Percentiles rank a stretch among this genome's conserved stretches.
Conservation (phyloP, 192 early-diverging fungal species). For the Geranomyces variabilis region DNA sequence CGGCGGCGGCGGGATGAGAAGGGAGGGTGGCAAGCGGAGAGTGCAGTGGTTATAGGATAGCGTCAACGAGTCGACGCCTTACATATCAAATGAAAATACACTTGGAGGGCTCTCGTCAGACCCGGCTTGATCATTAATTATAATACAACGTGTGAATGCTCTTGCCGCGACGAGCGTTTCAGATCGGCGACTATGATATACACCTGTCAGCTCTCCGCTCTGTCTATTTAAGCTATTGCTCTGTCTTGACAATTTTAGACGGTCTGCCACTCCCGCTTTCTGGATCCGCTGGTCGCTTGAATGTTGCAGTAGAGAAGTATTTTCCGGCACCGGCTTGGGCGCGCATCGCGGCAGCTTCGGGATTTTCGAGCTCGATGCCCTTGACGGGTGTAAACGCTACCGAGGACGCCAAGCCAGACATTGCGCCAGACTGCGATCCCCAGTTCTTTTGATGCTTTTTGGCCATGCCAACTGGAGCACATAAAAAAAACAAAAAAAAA, state of each 20-base stretch:
- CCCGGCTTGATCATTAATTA: too few species aligned
- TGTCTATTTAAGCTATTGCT: too few species aligned
- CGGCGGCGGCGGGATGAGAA: not conserved
- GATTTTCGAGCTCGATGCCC: slow-evolving; percentile 91
- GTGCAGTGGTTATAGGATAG: not conserved
- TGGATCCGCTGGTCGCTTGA: slow-evolving; percentile 3
- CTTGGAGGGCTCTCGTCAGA: too few species aligned
- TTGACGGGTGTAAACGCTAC: slow-evolving; percentile 94
- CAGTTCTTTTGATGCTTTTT: slow-evolving; percentile 34
- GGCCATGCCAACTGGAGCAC: slow-evolving; percentile 20
- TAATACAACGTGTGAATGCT: too few species aligned
- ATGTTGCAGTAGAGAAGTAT: slow-evolving; percentile 29
- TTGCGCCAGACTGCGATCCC: slow-evolving; percentile 32
- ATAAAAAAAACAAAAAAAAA: not conserved
- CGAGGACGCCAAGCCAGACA: slow-evolving; percentile 84
- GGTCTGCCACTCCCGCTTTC: not conserved
- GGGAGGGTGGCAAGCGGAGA: not conserved
- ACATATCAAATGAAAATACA: too few species aligned
- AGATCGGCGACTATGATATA: too few species aligned
- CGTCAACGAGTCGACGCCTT: too few species aligned
- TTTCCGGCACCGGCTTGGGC: slow-evolving; percentile 21
- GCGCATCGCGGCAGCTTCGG: slow-evolving; percentile 52
- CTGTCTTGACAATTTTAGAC: too few species aligned
- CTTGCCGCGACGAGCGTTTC: too few species aligned
- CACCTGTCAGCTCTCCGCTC: too few species aligned